Evolutionary conservation across 2,329 filamentous ascomycete species (phyloP).

Genomic region (Pyrenochaeta sp.): DNA sequence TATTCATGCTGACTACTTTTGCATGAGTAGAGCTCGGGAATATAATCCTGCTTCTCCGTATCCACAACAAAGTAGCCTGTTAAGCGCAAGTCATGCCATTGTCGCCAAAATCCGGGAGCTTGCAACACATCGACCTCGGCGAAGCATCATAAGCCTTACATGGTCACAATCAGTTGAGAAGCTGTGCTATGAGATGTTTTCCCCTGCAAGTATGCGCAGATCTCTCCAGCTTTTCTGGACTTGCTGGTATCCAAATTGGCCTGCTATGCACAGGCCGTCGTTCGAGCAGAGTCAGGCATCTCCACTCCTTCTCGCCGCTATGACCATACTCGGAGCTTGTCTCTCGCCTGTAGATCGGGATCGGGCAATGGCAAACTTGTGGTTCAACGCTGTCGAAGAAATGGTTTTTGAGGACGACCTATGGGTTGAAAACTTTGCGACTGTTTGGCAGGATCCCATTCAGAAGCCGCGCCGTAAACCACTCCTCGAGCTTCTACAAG

Average conservation of each 20-base stretch:
- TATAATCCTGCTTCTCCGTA: too few relatives aligned
- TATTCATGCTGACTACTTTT: too few relatives aligned
- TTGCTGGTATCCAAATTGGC: slow-evolving; percentile 13
- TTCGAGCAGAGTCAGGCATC: not conserved
- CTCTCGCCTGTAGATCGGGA: slow-evolving; percentile 5
- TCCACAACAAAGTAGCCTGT: too few relatives aligned
- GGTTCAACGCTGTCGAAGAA: slow-evolving; percentile 5
- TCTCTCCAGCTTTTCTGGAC: slow-evolving; percentile 7
- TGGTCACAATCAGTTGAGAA: slow-evolving; percentile 3
- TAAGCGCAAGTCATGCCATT: slow-evolving; percentile 2
- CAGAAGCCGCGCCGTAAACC: not conserved
- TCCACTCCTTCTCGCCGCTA: not conserved
- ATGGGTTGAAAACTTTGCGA: too few relatives aligned
- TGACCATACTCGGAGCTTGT: slow-evolving; percentile 7
- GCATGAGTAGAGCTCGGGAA: too few relatives aligned
- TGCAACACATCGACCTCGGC: not conserved
- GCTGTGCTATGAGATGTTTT: slow-evolving; percentile 4
- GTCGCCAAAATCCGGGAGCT: not conserved
- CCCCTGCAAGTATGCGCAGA: not conserved
- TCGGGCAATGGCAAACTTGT: slow-evolving; percentile 1
- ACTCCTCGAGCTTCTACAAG: not conserved
- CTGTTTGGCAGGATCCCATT: too few relatives aligned
- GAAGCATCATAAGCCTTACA: not conserved
- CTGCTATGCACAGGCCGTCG: slow-evolving; percentile 5
- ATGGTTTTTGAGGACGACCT: slow-evolving; percentile 3